phyloP scores from a whole-genome alignment of 2,329 filamentous ascomycete species.

The Colletotrichum tofieldiae region DNA sequence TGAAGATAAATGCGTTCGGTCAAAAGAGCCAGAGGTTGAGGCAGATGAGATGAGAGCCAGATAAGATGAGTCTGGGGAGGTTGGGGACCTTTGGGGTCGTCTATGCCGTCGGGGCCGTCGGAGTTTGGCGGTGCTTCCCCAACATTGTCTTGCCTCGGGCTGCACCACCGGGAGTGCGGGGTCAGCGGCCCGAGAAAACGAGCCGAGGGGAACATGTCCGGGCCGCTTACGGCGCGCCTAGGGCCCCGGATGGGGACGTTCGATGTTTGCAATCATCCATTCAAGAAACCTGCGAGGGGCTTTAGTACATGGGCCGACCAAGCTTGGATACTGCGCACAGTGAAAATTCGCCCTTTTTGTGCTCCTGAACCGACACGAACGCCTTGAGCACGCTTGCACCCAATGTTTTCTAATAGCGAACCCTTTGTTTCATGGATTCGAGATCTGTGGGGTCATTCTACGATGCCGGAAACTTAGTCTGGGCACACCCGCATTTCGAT shows the following conservation, averaged over 20 bases:
- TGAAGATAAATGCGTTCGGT: neutral
- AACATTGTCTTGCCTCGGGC: constrained; percentile 38
- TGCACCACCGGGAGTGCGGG: constrained; percentile 39
- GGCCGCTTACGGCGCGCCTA: neutral
- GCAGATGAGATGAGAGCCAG: neutral
- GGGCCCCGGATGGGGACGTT: neutral
- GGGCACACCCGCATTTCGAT: too few species aligned
- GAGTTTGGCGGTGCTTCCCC: constrained; percentile 30
- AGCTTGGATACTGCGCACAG: neutral
- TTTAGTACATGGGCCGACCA: neutral
- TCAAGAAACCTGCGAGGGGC: neutral
- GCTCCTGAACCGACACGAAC: too few species aligned
- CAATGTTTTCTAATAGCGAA: neutral
- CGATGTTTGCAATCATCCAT: neutral
- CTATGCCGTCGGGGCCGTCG: neutral
- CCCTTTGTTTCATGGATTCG: neutral
- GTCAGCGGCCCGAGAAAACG: constrained; percentile 31
- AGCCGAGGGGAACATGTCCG: constrained; percentile 21
- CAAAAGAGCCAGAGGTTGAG: neutral
- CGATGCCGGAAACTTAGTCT: too few species aligned
- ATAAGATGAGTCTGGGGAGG: constrained; percentile 7
- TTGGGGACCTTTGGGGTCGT: constrained; percentile 11
- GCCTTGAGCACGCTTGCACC: neutral
- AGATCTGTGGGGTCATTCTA: too few species aligned
- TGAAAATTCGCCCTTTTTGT: too few species aligned